A percentile compares a stretch with the other conserved stretches of the same genome.
These are phyloP conservation scores for Gyromitra esculenta DNA, from an alignment of 2,329 filamentous ascomycete genomes.

Conservation along the genomic window DNA sequence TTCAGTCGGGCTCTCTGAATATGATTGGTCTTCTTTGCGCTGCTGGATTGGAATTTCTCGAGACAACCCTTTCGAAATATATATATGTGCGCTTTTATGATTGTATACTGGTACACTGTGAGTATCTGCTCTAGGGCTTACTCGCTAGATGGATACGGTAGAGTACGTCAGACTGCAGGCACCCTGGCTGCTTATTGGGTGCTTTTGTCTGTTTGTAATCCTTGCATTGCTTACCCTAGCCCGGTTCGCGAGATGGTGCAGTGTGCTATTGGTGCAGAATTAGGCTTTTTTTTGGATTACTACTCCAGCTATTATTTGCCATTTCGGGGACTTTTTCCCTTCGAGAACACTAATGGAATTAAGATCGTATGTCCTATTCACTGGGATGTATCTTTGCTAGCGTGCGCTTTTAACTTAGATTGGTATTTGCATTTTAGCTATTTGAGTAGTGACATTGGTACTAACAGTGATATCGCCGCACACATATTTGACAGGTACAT, in stretches of 20 bases:
- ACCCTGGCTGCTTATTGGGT: not conserved
- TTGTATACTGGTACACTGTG: not conserved
- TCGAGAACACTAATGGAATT: not conserved
- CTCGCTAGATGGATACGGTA: not conserved
- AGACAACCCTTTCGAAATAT: not conserved
- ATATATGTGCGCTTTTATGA: not conserved
- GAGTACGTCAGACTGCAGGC: not conserved
- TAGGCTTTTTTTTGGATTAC: not conserved
- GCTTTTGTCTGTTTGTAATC: not conserved
- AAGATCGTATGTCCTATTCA: not conserved
- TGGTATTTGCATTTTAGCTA: not conserved
- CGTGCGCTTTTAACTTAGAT: not conserved
- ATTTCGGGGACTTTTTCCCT: not conserved
- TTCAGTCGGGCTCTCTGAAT: not conserved
- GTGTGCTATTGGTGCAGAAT: not conserved
- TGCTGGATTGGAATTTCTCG: not conserved
- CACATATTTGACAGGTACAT: not conserved
- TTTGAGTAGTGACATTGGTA: not conserved
- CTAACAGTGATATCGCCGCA: not conserved
- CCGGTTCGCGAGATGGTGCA: not conserved
- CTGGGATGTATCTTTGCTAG: not conserved
- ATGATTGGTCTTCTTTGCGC: not conserved
- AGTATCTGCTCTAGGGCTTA: not conserved
- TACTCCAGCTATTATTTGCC: not conserved
- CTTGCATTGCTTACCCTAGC: not conserved